Evolutionary conservation across 208 protist species (phyloP).

Genomic region (Wallacemonas sp.): DNA sequence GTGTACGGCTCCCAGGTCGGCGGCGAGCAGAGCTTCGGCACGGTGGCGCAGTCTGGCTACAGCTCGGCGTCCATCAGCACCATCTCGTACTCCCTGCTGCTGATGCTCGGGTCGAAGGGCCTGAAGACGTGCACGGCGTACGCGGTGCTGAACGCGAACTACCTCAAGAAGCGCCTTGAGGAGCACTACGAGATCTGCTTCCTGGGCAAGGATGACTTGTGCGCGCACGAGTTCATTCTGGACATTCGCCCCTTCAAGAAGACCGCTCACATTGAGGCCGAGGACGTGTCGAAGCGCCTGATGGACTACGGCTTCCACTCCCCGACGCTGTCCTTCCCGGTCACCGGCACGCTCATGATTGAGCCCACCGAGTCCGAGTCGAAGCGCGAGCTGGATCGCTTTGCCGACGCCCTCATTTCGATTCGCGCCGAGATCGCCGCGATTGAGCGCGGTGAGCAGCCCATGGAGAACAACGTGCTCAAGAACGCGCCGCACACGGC

Average conservation of each 20-base stretch:
- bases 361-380: slow-evolving; percentile 98
- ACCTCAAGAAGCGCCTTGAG: slow-evolving; percentile 95
- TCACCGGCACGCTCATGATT: slow-evolving; percentile 96
- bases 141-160: slow-evolving; percentile 98
- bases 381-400: slow-evolving; percentile 94
- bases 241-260: slow-evolving; percentile 95
- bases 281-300: slow-evolving; percentile 98
- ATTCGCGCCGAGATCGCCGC: slow-evolving; percentile 96
- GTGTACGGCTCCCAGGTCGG: slow-evolving; percentile 60
- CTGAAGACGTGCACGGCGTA: slow-evolving; percentile 92
- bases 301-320: slow-evolving; percentile 98
- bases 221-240: slow-evolving; percentile 98
- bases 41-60: slow-evolving; percentile 94
- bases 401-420: slow-evolving; percentile 95
- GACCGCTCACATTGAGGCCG: slow-evolving; percentile 91
- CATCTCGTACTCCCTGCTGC: slow-evolving; percentile 96
- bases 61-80: slow-evolving; percentile 94
- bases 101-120: slow-evolving; percentile 94
- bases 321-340: slow-evolving; percentile 96
- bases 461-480: slow-evolving; percentile 94
- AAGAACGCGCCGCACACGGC: slow-evolving; percentile 97
- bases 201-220: slow-evolving; percentile 70
- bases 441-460: slow-evolving; percentile 91
- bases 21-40: slow-evolving; percentile 77
- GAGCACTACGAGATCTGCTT: slow-evolving; percentile 96